Percentiles rank a stretch among this genome's conserved stretches.
phyloP scores from a whole-genome alignment of 78 protist genomes.

The Blattamonas nauphoetae region DNA sequence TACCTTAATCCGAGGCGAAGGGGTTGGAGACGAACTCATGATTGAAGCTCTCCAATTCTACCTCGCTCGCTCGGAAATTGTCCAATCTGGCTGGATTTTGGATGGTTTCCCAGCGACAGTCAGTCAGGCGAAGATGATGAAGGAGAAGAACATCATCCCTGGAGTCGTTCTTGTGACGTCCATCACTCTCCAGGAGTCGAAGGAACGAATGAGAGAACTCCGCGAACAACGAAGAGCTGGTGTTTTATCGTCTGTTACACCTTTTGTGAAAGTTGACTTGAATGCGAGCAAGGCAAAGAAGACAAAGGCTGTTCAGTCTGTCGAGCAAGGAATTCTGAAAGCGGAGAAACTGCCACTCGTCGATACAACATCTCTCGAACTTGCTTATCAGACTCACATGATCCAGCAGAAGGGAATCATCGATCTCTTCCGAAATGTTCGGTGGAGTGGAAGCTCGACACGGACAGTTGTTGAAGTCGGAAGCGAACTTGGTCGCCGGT shows the following conservation, averaged over 20 bases:
- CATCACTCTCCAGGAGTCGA: not conserved
- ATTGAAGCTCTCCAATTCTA: not conserved
- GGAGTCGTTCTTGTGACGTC: not conserved
- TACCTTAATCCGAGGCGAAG: not conserved
- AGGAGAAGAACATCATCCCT: not conserved
- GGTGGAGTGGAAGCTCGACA: not conserved
- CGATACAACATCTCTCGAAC: not conserved
- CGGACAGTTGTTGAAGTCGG: not conserved
- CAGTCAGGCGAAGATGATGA: not conserved
- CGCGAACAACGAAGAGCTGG: not conserved
- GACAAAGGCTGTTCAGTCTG: not conserved
- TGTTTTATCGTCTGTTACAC: not conserved
- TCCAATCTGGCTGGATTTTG: not conserved
- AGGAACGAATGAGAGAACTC: not conserved
- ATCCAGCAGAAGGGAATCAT: not conserved
- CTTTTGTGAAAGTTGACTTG: not conserved
- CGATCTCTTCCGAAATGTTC: not conserved
- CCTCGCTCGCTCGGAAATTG: not conserved
- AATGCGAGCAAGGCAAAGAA: not conserved
- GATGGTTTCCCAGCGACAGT: conserved; percentile 9
- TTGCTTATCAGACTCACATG: not conserved
- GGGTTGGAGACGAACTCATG: not conserved
- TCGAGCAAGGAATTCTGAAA: not conserved
- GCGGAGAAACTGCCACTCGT: not conserved
- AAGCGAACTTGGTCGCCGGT: not conserved